Evolutionary conservation across 306 rosid species (phyloP).

Genomic region (Comarum palustre): DNA sequence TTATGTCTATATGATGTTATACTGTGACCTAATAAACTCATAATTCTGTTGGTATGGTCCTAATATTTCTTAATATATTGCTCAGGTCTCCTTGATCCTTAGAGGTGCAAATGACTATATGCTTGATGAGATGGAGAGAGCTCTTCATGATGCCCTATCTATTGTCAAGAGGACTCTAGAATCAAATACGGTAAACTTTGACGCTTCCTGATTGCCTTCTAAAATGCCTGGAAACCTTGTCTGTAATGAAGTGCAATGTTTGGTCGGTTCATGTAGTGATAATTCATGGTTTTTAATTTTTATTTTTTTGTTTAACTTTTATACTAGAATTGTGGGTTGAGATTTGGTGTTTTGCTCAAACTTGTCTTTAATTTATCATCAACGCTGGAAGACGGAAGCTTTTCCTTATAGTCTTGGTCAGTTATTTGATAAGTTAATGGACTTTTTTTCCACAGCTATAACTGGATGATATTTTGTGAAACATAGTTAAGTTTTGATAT

Average conservation of each 20-base stretch:
- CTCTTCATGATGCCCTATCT: constrained; percentile 85
- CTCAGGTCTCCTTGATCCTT: constrained; percentile 77
- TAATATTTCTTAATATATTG: background rate
- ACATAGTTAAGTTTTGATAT: background rate
- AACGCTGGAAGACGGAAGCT: background rate
- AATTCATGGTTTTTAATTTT: background rate
- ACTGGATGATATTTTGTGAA: background rate
- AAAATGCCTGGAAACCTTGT: background rate
- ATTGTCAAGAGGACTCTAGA: constrained; percentile 95
- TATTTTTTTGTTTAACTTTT: background rate
- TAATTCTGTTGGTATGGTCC: background rate
- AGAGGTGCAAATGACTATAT: constrained; percentile 97
- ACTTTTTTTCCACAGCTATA: no score
- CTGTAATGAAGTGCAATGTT: background rate
- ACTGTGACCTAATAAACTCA: background rate
- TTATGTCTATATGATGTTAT: background rate
- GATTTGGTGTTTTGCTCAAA: background rate
- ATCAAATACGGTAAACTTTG: constrained; percentile 67
- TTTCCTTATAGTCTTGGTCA: background rate
- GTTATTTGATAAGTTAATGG: background rate
- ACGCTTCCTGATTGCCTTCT: background rate
- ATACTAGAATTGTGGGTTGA: background rate
- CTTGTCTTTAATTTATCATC: background rate
- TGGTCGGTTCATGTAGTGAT: background rate
- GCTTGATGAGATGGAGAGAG: constrained; percentile 99